Evolutionary conservation across 352 stramenopile species (phyloP).

Genomic region (Phytopythium vexans): DNA sequence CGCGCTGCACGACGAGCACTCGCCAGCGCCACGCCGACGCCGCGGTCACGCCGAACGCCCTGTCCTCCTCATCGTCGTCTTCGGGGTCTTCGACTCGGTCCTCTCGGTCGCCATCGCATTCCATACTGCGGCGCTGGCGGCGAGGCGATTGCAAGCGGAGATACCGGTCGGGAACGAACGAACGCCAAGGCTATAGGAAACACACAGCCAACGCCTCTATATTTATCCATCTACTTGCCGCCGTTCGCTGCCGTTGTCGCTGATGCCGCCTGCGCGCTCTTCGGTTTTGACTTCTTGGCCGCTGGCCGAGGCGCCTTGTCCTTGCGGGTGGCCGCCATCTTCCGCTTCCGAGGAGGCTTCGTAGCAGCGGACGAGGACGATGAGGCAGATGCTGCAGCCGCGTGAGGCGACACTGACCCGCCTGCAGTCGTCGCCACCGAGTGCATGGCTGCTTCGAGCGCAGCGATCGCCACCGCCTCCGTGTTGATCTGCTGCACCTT

Average conservation of each 20-base stretch:
- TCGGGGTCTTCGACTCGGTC: neutral
- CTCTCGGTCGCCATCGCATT: neutral
- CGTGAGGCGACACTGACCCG: neutral
- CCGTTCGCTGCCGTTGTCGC: too few species aligned
- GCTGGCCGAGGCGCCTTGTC: slow-evolving; percentile 35
- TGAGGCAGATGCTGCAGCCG: neutral
- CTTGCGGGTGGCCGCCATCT: slow-evolving; percentile 50
- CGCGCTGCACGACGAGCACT: slow-evolving; percentile 51
- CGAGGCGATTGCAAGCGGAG: too few species aligned
- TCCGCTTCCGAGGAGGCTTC: slow-evolving; percentile 63
- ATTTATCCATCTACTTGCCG: too few species aligned
- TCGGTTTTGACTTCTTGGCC: slow-evolving; percentile 46
- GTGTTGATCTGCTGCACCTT: slow-evolving; percentile 17
- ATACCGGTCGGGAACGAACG: too few species aligned
- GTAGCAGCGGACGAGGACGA: neutral
- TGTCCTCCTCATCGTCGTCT: slow-evolving; percentile 10
- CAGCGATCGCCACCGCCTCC: slow-evolving; percentile 25
- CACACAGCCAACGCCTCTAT: too few species aligned
- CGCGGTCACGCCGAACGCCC: slow-evolving; percentile 4
- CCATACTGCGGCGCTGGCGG: too few species aligned
- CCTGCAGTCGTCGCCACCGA: slow-evolving; percentile 16
- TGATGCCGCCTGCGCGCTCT: too few species aligned
- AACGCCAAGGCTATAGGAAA: too few species aligned
- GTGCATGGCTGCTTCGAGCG: slow-evolving; percentile 37
- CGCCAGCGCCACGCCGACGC: slow-evolving; percentile 36